Conservation (phyloP, 164 flowering plant genomes). For the Tetrastigma voinierianum region DNA sequence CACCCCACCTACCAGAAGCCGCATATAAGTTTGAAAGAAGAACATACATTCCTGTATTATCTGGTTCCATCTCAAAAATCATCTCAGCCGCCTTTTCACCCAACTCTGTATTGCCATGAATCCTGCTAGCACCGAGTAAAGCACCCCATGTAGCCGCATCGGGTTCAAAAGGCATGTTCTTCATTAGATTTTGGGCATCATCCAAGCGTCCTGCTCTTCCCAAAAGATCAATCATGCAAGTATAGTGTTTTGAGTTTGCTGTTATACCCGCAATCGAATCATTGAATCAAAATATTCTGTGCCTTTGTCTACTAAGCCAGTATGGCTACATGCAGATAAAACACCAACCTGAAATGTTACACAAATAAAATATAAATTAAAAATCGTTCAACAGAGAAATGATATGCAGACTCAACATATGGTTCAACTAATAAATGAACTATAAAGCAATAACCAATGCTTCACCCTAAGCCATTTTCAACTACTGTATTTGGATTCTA, state of each 20-base stretch:
- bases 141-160: constrained; percentile 95
- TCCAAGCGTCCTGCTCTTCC: constrained; percentile 88
- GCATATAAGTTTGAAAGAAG: constrained; percentile 92
- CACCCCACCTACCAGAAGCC: constrained; percentile 81
- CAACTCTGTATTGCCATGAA: constrained; percentile 74
- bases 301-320: constrained; percentile 78
- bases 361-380: not conserved
- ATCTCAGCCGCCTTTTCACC: constrained; percentile 85
- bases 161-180: constrained; percentile 68
- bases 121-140: constrained; percentile 87
- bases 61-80: constrained; percentile 81
- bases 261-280: constrained; percentile 61
- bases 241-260: constrained; percentile 68
- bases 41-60: constrained; percentile 89
- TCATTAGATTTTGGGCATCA: constrained; percentile 74
- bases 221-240: constrained; percentile 94
- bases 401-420: too few species aligned
- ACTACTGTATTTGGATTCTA: too few species aligned
- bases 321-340: constrained; percentile 86
- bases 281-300: constrained; percentile 64
- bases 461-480: too few species aligned
- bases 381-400: not conserved
- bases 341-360: constrained; percentile 68
- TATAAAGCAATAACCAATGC: too few species aligned
- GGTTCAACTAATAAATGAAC: too few species aligned